Percentiles rank a stretch among this genome's conserved stretches.
These are phyloP conservation scores for Cytidiella melzeri DNA, from an alignment of 768 basidiomycete genomes.

Conservation along the genomic window DNA sequence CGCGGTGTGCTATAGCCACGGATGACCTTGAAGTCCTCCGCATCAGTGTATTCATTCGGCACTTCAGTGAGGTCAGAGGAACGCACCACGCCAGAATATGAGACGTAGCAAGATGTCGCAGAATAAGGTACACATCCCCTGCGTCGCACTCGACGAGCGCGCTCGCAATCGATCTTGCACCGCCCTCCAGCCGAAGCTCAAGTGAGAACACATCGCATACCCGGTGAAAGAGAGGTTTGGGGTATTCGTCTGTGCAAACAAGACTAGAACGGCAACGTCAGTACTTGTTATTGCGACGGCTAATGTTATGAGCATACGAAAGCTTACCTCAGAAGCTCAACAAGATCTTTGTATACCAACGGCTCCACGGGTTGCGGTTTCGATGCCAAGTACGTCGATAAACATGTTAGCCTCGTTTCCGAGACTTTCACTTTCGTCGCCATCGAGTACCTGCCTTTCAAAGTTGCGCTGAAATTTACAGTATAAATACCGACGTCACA, in stretches of 20 bases:
- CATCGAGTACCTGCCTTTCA: neutral
- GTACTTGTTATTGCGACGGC: neutral
- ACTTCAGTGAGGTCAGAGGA: neutral
- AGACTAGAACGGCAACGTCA: neutral
- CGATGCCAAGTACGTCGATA: neutral
- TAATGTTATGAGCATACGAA: neutral
- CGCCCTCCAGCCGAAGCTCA: neutral
- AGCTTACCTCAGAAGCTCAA: slow-evolving; percentile 1
- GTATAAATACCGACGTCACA: too few relatives aligned
- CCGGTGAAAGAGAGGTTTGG: neutral
- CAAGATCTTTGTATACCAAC: neutral
- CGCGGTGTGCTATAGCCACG: too few relatives aligned
- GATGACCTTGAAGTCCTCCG: too few relatives aligned
- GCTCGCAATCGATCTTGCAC: neutral
- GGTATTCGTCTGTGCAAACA: neutral
- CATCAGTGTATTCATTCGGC: neutral
- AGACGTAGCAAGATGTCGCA: neutral
- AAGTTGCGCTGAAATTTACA: neutral
- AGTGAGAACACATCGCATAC: neutral
- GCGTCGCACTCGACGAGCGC: neutral
- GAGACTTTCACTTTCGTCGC: neutral
- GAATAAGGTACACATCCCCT: neutral
- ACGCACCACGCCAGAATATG: neutral
- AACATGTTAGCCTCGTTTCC: neutral
- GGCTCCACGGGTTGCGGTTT: neutral